Base-by-base conservation (phyloP, 2,329 filamentous ascomycete species). In the Fusarium sp. region DNA sequence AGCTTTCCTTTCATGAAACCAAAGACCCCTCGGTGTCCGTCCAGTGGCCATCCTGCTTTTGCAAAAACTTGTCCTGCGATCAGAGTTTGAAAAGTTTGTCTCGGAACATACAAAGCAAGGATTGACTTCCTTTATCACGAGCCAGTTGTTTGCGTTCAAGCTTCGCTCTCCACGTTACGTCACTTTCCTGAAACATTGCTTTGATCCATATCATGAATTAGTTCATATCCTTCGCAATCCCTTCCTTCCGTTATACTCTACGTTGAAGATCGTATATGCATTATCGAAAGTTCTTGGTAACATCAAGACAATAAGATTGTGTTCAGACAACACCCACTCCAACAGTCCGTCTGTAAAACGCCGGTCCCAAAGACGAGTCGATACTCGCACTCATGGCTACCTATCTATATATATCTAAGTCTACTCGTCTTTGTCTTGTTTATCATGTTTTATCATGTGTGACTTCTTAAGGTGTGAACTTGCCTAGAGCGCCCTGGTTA, bases 401-500 rank as follows among this genome's bases (percentile, higher is more conserved):
- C 26, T 8, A 8, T 33, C 17, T 53, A 47, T 39, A 10, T 34
- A 28, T 10, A 11, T 65, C 55, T 49, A 57, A 6, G 22, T 40
- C 49, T 57, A 47, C 31, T 17, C 51, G 43, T 51, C 19, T 45
- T 17, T 31, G 31, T 34, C 38, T 45, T 13, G 6, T 19, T 7
- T 39, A 33, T 19, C 17, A 21, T 47, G 6, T 14, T 56, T 46
- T 62, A 26, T 49, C 22, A 21, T 4, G 26, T 6, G 24, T 39
- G 13, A 15, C 17, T 28, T 61, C 83, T 62, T 81, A 82, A 15
- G 82, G 75, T 6, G 81, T 79, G 54, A 87, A 88, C 28, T 75
- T 79, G 8, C 84, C 86, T 63, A 89, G 73, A 2, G 85, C 84
- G 2, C 85, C 85, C 17, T 84, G 74, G 59, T 83, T 81, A 3